These are phyloP conservation scores for Penicillium sp. DNA, from an alignment of 2,329 filamentous ascomycete genomes.

Conservation along the genomic window DNA sequence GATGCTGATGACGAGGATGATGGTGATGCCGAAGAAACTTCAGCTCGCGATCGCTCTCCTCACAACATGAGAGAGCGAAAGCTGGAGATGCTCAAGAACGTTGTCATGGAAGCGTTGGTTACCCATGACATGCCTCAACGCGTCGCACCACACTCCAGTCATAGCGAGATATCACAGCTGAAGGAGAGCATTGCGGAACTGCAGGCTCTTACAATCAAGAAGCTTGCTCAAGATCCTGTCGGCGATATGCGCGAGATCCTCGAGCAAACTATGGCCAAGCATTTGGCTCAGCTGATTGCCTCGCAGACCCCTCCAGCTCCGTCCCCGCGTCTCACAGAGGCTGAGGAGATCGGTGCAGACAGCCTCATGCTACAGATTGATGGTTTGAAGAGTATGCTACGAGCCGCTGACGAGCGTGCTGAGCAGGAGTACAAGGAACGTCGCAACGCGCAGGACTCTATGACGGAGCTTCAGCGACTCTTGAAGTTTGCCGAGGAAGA, in stretches of 20 bases:
- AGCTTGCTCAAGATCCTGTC: constrained; percentile 34
- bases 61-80: constrained; percentile 64
- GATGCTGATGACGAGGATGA: constrained; percentile 96
- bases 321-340: constrained; percentile 50
- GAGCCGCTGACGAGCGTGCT: constrained; percentile 58
- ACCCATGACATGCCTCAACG: constrained; percentile 39
- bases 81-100: constrained; percentile 72
- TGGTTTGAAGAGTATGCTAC: constrained; percentile 66
- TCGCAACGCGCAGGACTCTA: constrained; percentile 66
- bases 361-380: constrained; percentile 56
- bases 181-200: constrained; percentile 40
- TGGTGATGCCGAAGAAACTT: constrained; percentile 51
- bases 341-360: constrained; percentile 50
- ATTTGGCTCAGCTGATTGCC: constrained; percentile 47
- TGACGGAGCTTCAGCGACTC: constrained; percentile 68
- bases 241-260: constrained; percentile 61
- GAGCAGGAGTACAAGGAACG: constrained; percentile 63
- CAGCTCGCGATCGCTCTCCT: constrained; percentile 70
- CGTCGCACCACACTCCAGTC: constrained; percentile 25
- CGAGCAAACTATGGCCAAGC: constrained; percentile 59
- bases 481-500: constrained; percentile 63
- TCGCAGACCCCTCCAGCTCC: constrained; percentile 24
- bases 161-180: constrained; percentile 38
- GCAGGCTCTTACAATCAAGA: constrained; percentile 40
- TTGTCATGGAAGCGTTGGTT: constrained; percentile 63